Evolutionary conservation across 2,329 filamentous ascomycete genomes (phyloP), one percentile per base, ranked within the genome.

Genomic region (Xylaria sp.): DNA sequence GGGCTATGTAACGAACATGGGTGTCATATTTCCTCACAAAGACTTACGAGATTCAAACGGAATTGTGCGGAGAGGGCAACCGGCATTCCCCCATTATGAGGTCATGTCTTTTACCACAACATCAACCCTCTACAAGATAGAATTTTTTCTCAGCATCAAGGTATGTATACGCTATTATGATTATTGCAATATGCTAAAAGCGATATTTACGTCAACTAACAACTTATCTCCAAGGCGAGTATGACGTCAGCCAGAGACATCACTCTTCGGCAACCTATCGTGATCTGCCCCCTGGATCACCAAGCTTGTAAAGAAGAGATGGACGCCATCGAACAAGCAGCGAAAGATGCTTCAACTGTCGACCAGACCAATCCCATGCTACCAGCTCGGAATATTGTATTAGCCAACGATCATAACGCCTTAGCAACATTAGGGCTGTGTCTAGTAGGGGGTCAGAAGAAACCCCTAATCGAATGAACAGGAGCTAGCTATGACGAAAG

Each of bases 271-370:
- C 93, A 98, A 80, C 94, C 93, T 5, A 97, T 99, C 66, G 93
- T 98, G 40, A 96, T 98, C 60, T 98, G 95, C 76, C 95, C 96
- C 0, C 89, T 97, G 70, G 96, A 99, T 77, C 93, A 97, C 77
- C 93, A 97, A 73, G 93, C 92, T 17, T 99, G 96, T 82, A 97
- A 97, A 80, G 94, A 97, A 78, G 96, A 98, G 82, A 97, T 99
- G 93, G 94, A 97, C 76, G 94, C 94, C 44, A 98, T 99, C 71
- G 94, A 97, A 78, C 93, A 97, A 81, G 93, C 96, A 0, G 96
- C 96, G 51, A 95, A 94, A 80, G 95, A 98, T 74, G 95, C 96
- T 1, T 92, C 93, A 17, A 89, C 92, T 70, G 91, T 98, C 69
- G 93, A 95, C 74, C 92, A 92, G 0, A 93, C 97, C 70, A 96